Base-by-base conservation (phyloP, 371 early-diverging fungal species). In the Rhizopus microsporus region DNA sequence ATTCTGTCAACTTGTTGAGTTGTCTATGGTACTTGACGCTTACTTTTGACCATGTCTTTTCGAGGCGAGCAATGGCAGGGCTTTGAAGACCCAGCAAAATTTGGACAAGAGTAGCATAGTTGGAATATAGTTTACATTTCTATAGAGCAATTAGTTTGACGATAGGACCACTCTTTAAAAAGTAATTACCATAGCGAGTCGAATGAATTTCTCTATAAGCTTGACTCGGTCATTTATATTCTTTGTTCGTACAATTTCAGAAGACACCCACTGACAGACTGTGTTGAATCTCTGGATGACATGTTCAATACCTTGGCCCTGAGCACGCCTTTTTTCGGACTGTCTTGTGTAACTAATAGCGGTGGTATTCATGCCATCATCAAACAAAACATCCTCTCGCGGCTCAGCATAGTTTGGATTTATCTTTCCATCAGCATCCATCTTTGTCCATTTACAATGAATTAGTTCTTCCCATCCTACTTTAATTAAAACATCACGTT, bases 211-310 rank as follows among this genome's bases (percentile, higher is more conserved):
- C 54, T 88, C 88, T 34, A 90, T 75, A 12, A 89, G 70, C 40
- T 75, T 76, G 5, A 80, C 88, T 13, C 90, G 75, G 44, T 76
- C 72, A 7, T 83, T 76, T 13, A 84, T 31, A 17, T 75, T 73
- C 13, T 59, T 65, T 8, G 84, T 78, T 31, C 73, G 60, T 5
- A 89, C 69, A 47, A 91, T 84, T 61, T 87, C 88, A 5, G 86
- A 81, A 15, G 84, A 75, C 0, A 88, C 89, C 90, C 90, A 90
- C 52, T 83, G 85, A 56, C 87, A 86, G 1, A 84, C 86, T 39
- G 66, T 37, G 49, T 89, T 87, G 68, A 89, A 89, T 39, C 88
- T 75, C 32, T 84, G 81, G 37, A 88, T 87, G 1, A 85, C 72
- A 43, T 72, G 72, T 32, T 81, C 78, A 10, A 88, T 80, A 17